phyloP scores from a whole-genome alignment of 2,329 filamentous ascomycete genomes.

The Alternaria angustiovoidea region DNA sequence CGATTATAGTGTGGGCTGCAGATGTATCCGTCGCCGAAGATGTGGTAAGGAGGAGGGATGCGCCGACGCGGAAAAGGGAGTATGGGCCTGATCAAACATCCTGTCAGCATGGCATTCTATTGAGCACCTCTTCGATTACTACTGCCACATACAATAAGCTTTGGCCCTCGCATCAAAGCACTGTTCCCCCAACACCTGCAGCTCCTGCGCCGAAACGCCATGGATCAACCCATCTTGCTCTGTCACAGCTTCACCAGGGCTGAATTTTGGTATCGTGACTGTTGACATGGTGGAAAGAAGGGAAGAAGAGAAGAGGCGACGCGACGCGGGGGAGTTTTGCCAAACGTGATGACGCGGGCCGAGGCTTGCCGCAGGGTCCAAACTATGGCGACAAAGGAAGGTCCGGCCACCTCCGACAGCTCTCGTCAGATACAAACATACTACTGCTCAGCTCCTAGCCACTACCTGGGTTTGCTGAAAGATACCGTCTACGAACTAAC shows the following conservation, averaged over 20 bases:
- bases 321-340: slow-evolving; percentile 27
- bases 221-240: slow-evolving; percentile 55
- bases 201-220: slow-evolving; percentile 68
- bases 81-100: slow-evolving; percentile 69
- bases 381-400: slow-evolving; percentile 26
- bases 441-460: neutral
- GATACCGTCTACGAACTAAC: no score
- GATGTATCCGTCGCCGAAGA: slow-evolving; percentile 49
- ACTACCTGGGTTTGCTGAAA: no score
- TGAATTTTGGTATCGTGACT: slow-evolving; percentile 34
- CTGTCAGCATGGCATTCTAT: neutral
- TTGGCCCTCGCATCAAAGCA: slow-evolving; percentile 75
- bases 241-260: slow-evolving; percentile 37
- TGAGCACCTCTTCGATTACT: neutral
- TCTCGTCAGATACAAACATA: neutral
- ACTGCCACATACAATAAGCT: slow-evolving; percentile 75
- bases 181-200: slow-evolving; percentile 68
- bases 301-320: slow-evolving; percentile 26
- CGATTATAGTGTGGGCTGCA: slow-evolving; percentile 63
- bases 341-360: slow-evolving; percentile 14
- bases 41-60: slow-evolving; percentile 68
- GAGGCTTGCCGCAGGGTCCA: slow-evolving; percentile 22
- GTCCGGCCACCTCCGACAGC: slow-evolving; percentile 25
- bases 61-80: slow-evolving; percentile 90
- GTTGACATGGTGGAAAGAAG: slow-evolving; percentile 44